These are phyloP conservation scores for Wickerhamiella nectarea DNA, from an alignment of 805 yeast species.

Conservation along the genomic window DNA sequence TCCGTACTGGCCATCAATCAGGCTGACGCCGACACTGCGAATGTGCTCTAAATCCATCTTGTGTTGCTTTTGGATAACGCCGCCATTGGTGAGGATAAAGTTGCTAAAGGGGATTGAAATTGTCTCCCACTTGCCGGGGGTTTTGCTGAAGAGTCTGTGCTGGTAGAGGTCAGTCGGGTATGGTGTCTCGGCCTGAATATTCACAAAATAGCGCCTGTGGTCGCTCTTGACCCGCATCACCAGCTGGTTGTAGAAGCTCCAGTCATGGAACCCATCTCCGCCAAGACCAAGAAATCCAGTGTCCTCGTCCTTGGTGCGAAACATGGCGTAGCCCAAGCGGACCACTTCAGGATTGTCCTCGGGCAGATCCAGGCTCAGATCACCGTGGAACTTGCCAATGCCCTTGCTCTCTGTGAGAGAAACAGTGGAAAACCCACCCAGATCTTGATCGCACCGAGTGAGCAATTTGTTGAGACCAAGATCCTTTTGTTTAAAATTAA, in stretches of 20 bases:
- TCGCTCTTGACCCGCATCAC: constrained; percentile 63
- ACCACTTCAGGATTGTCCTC: constrained; percentile 48
- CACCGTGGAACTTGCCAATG: constrained; percentile 59
- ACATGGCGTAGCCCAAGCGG: constrained; percentile 67
- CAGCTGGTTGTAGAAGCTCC: constrained; percentile 48
- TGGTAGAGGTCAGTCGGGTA: constrained; percentile 68
- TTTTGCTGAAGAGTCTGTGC: constrained; percentile 58
- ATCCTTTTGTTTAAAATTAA: constrained; percentile 43
- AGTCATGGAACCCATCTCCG: constrained; percentile 49
- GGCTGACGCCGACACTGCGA: constrained; percentile 63
- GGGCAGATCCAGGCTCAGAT: constrained; percentile 52
- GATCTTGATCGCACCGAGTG: constrained; percentile 56
- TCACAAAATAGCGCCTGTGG: constrained; percentile 59
- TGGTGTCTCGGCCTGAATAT: constrained; percentile 70
- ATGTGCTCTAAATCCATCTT: constrained; percentile 49
- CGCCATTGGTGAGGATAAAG: constrained; percentile 74
- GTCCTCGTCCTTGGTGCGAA: constrained; percentile 56
- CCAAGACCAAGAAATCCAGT: constrained; percentile 29
- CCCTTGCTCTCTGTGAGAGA: constrained; percentile 29
- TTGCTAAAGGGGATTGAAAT: constrained; percentile 64
- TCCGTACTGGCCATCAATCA: constrained; percentile 65
- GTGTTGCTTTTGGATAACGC: constrained; percentile 46
- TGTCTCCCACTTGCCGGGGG: constrained; percentile 72
- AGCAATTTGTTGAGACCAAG: constrained; percentile 37
- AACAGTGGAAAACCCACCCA: constrained; percentile 65